phyloP scores from a whole-genome alignment of 2,329 filamentous ascomycete species.

The Apiospora rasikravindrae region DNA sequence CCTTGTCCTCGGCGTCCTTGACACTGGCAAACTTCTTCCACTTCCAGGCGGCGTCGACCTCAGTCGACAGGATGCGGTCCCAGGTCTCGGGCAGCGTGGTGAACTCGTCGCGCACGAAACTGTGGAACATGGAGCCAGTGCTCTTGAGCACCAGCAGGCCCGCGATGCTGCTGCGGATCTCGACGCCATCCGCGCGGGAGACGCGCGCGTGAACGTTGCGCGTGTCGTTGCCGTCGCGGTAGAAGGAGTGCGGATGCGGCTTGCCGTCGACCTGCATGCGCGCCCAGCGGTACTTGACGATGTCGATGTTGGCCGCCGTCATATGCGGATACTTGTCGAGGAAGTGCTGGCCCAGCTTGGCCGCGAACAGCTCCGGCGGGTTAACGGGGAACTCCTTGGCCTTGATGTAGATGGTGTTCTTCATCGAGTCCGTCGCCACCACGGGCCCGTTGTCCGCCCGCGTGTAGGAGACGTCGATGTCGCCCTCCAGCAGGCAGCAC shows the following conservation, averaged over 20 bases:
- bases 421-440: constrained; percentile 96
- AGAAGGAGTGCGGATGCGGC: constrained; percentile 94
- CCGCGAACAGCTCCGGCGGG: constrained; percentile 90
- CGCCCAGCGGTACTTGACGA: constrained; percentile 89
- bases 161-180: constrained; percentile 77
- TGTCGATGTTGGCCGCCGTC: constrained; percentile 78
- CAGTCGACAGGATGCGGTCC: constrained; percentile 95
- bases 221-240: constrained; percentile 86
- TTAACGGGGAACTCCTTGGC: constrained; percentile 93
- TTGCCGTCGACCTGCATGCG: constrained; percentile 86
- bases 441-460: constrained; percentile 92
- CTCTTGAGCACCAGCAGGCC: constrained; percentile 92
- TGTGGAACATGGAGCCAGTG: constrained; percentile 94
- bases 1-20: constrained; percentile 68
- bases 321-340: constrained; percentile 88
- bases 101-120: constrained; percentile 91
- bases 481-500: constrained; percentile 88
- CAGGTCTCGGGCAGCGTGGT: constrained; percentile 89
- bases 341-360: constrained; percentile 87
- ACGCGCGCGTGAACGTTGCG: constrained; percentile 79
- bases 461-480: constrained; percentile 90
- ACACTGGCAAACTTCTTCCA: constrained; percentile 77
- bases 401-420: constrained; percentile 95
- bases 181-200: constrained; percentile 71
- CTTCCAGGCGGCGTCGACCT: constrained; percentile 85